Evolutionary conservation across 169 alveolate species (phyloP).

Genomic region (Plasmodium knowlesi): DNA sequence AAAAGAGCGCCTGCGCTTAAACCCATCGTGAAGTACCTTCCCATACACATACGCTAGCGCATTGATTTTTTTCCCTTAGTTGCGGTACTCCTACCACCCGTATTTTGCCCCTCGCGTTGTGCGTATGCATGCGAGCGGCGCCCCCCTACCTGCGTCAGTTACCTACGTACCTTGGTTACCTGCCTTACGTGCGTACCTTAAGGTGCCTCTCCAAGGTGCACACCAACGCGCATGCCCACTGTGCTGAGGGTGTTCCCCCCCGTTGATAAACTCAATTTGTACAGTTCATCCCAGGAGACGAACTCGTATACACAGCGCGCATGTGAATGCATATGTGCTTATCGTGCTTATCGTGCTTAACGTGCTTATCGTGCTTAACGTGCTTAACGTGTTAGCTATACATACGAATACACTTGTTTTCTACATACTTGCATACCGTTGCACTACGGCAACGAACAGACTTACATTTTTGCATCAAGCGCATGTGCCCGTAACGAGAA

Average conservation of each 20-base stretch:
- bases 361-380: not conserved
- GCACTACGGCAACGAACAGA: not conserved
- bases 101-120: not conserved
- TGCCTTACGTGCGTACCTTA: not conserved
- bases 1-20: not conserved
- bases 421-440: not conserved
- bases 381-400: too few species aligned
- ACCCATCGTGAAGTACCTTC: not conserved
- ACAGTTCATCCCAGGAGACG: not conserved
- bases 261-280: not conserved
- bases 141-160: not conserved
- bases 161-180: not conserved
- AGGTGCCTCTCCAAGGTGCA: not conserved
- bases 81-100: not conserved
- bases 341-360: too few species aligned
- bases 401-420: too few species aligned
- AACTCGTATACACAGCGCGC: not conserved
- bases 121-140: not conserved
- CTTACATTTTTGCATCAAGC: not conserved
- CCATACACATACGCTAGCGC: not conserved
- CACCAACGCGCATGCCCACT: not conserved
- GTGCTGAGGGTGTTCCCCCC: not conserved
- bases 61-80: not conserved
- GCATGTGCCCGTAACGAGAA: not conserved
- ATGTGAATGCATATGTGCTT: not conserved